Evolutionary conservation across 257 asterid species (phyloP).

Genomic region (Schizonepeta tenuifolia): DNA sequence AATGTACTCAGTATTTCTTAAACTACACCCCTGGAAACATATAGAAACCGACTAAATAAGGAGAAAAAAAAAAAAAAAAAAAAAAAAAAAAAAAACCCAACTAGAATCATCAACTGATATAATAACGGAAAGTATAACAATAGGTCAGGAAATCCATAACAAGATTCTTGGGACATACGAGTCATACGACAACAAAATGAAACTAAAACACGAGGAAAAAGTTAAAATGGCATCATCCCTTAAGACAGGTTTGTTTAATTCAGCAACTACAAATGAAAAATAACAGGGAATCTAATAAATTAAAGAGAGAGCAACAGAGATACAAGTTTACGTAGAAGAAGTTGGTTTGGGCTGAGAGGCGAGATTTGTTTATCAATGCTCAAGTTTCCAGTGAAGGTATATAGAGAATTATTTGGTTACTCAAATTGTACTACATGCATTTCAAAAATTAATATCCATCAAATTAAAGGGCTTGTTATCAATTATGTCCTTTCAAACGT

Average conservation of each 20-base stretch:
- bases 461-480: conserved; percentile 31
- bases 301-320: conserved; percentile 13
- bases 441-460: conserved; percentile 34
- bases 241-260: neutral
- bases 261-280: conserved; percentile 15
- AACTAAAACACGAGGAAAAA: conserved; percentile 2
- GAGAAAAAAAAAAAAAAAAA: no score
- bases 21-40: conserved; percentile 84
- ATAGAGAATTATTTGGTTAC: conserved; percentile 98
- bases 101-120: conserved; percentile 17
- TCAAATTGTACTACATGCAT: conserved; percentile 97
- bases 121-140: no score
- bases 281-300: conserved; percentile 22
- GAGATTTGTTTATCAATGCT: conserved; percentile 82
- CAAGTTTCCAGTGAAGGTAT: conserved; percentile 97
- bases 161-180: conserved; percentile 22
- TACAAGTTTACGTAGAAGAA: conserved; percentile 59
- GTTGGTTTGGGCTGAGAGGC: conserved; percentile 99
- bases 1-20: conserved; percentile 80
- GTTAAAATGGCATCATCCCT: neutral
- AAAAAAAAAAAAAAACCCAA: conserved; percentile 23
- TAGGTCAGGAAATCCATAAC: conserved; percentile 11
- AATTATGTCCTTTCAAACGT: neutral
- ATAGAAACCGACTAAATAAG: conserved; percentile 20
- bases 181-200: conserved; percentile 5